Evolutionary conservation across 2,329 filamentous ascomycete species (phyloP).

Genomic region (Elsinoe arachidis): DNA sequence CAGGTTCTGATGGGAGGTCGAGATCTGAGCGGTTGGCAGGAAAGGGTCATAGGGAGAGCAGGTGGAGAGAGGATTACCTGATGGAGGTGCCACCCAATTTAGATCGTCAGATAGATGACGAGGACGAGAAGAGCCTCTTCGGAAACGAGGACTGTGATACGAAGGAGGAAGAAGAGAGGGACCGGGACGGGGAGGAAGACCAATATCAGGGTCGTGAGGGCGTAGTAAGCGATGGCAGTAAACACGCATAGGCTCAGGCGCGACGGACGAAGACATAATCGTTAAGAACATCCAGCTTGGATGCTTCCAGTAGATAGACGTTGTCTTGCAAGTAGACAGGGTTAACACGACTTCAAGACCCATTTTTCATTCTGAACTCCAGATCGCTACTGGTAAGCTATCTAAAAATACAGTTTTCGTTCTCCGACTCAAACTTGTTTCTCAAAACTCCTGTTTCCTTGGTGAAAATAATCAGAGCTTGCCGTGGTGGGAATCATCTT

Average conservation of each 20-base stretch:
- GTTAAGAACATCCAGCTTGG: background rate
- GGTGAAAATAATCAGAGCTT: conserved; percentile 1
- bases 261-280: background rate
- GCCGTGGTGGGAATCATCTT: conserved; percentile 1
- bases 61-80: background rate
- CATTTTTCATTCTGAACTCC: conserved; percentile 7
- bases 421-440: background rate
- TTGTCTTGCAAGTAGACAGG: background rate
- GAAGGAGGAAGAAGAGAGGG: background rate
- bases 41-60: background rate
- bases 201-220: no score
- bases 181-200: background rate
- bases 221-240: background rate
- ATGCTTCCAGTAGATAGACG: background rate
- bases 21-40: background rate
- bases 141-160: background rate
- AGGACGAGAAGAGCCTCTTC: background rate
- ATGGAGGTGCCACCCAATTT: background rate
- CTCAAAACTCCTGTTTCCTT: background rate
- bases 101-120: background rate
- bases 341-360: background rate
- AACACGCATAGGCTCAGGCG: background rate
- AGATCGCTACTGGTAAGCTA: conserved; percentile 10
- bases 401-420: conserved; percentile 4
- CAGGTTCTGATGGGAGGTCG: background rate